These are phyloP conservation scores for Chloris gayana DNA, from an alignment of 176 grass and related monocot genomes.

Conservation along the genomic window DNA sequence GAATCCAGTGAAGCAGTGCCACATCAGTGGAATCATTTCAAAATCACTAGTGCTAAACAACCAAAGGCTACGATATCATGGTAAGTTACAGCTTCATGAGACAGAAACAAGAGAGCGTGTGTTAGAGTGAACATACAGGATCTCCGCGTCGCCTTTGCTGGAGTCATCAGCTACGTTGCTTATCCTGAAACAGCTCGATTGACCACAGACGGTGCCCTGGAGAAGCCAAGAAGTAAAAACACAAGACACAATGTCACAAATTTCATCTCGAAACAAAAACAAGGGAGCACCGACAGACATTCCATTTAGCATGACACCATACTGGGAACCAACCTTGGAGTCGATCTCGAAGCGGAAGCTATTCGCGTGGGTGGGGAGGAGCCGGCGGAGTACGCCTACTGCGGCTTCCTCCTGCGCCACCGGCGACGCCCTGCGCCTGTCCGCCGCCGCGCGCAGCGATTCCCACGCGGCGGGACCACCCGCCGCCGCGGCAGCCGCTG, in stretches of 20 bases:
- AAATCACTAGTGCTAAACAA: not conserved
- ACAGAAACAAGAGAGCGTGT: not conserved
- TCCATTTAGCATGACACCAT: not conserved
- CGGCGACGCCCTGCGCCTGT: constrained; percentile 48
- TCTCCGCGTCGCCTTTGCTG: constrained; percentile 53
- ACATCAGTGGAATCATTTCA: not conserved
- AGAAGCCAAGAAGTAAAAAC: not conserved
- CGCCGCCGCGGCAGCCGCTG: not conserved
- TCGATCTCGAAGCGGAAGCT: constrained; percentile 90
- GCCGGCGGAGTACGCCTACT: constrained; percentile 54
- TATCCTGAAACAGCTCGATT: constrained; percentile 78
- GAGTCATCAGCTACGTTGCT: constrained; percentile 49
- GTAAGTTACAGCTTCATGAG: not conserved
- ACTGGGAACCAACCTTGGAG: constrained; percentile 54
- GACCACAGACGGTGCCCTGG: constrained; percentile 66
- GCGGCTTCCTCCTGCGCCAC: constrained; percentile 62
- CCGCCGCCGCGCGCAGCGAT: constrained; percentile 31
- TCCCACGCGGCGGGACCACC: constrained; percentile 11
- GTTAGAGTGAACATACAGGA: constrained; percentile 57
- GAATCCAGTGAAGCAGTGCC: not conserved
- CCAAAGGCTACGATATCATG: not conserved
- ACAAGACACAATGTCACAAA: not conserved
- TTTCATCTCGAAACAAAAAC: not conserved
- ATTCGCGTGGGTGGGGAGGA: constrained; percentile 58
- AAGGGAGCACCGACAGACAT: not conserved